Evolutionary conservation across 2,329 filamentous ascomycete genomes (phyloP), one percentile per base, ranked within the genome.

Genomic region (Calonectria pseudoturangicola): DNA sequence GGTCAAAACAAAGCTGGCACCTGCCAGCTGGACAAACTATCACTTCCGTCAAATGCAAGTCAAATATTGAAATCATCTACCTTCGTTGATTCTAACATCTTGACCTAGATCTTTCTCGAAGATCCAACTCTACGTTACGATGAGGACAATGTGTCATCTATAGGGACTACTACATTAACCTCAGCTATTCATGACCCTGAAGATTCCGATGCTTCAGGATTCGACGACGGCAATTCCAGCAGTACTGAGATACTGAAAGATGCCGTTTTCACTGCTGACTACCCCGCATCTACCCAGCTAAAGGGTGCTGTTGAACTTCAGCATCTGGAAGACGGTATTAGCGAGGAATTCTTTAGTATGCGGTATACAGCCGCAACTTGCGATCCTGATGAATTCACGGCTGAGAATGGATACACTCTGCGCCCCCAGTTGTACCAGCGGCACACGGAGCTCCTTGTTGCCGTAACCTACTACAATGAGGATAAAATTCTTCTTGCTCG

Each of bases 381-480:
- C n/a, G 67, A 69, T 25, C 67, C 67, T 1, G 51, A 64, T 30
- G 67, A 69, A 10, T 69, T 69, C 18, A 69, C 67, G 6, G 27
- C 64, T 27, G 41, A 43, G 16, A 64, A 64, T 39, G 67, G 67
- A 21, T 69, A 69, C 36, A 41, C 28, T 8, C 18, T 69, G 36
- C 67, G 67, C 12, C 56, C 67, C 13, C 45, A 41, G 10, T 25
- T 69, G 36, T 51, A 64, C 12, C 62, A 69, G 16, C 58, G 67
- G 16, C 58, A 69, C 4, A 69, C 67, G 5, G 67, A 69, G 18
- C 36, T 64, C 3, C 67, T 69, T 18, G 45, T 69, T 36, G 36
- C 56, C 1, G 41, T 64, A 3, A 69, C 67, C 1, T 69, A 69
- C 18, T 69, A 69, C 58, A 69, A 69, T 13, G 67, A 69, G 27